Percentiles rank a stretch among this genome's conserved stretches.
Conservation (phyloP, 2,329 filamentous ascomycete genomes). For the Leptographium wingfieldii region DNA sequence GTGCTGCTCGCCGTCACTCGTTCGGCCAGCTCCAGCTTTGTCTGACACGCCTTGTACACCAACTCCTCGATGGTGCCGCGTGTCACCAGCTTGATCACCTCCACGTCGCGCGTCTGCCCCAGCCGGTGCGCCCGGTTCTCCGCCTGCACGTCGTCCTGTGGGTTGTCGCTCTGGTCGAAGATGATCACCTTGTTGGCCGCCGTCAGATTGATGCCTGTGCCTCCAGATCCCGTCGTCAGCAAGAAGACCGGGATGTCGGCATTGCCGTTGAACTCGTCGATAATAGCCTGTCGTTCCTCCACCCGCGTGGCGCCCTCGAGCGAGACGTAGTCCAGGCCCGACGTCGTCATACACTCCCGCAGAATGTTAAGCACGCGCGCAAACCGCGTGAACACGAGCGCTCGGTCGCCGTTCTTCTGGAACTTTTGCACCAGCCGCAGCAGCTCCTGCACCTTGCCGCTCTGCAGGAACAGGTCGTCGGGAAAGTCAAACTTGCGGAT, state of each 20-base stretch:
- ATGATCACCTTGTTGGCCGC: slow-evolving; percentile 96
- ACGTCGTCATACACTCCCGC: slow-evolving; percentile 62
- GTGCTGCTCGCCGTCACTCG: slow-evolving; percentile 28
- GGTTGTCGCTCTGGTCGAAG: slow-evolving; percentile 95
- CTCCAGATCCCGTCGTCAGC: slow-evolving; percentile 83
- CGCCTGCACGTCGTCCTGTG: slow-evolving; percentile 95
- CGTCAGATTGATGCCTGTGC: slow-evolving; percentile 93
- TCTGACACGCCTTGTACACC: slow-evolving; percentile 80
- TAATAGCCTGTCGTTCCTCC: slow-evolving; percentile 69
- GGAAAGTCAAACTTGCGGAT: slow-evolving; percentile 41
- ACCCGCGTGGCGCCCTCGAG: slow-evolving; percentile 78
- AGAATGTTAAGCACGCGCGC: slow-evolving; percentile 85
- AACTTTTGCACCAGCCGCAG: slow-evolving; percentile 62
- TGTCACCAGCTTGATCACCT: slow-evolving; percentile 77
- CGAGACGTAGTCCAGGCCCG: slow-evolving; percentile 66
- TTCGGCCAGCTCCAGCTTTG: slow-evolving; percentile 78
- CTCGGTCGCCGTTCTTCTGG: slow-evolving; percentile 69
- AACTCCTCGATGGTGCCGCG: slow-evolving; percentile 81
- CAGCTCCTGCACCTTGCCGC: slow-evolving; percentile 78
- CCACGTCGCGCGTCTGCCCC: slow-evolving; percentile 80
- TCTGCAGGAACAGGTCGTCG: slow-evolving; percentile 40
- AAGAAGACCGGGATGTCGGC: slow-evolving; percentile 76
- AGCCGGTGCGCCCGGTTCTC: slow-evolving; percentile 95
- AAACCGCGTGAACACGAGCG: slow-evolving; percentile 88
- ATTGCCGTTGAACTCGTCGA: slow-evolving; percentile 74